Evolutionary conservation across 116 monocot species (phyloP).

Genomic region (Papilionanthe hybrid): DNA sequence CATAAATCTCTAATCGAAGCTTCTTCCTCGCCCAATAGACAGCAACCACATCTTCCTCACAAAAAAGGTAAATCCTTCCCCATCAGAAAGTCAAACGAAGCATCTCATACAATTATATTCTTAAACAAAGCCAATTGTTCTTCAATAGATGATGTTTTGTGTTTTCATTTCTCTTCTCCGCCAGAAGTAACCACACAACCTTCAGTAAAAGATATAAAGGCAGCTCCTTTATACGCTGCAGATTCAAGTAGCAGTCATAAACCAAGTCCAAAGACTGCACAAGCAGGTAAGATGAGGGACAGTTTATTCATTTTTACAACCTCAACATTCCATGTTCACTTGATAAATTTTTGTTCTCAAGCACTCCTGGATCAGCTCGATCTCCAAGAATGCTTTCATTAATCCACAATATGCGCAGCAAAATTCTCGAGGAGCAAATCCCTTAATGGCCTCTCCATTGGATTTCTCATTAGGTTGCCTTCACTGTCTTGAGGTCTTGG

Average conservation of each 20-base stretch:
- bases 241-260: too few species aligned
- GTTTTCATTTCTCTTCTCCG: background rate
- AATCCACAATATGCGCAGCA: background rate
- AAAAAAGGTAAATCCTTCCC: conserved; percentile 12
- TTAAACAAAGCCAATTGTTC: background rate
- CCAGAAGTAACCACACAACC: background rate
- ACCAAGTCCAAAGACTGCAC: conserved; percentile 11
- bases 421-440: too few species aligned
- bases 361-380: background rate
- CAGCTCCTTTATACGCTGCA: too few species aligned
- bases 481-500: background rate
- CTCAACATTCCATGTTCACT: background rate
- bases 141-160: too few species aligned
- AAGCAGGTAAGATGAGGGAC: background rate
- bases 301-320: background rate
- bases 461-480: background rate
- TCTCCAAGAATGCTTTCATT: conserved; percentile 6
- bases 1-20: conserved; percentile 6
- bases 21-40: conserved; percentile 11
- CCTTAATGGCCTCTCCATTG: background rate
- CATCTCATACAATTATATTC: background rate
- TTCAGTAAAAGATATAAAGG: background rate
- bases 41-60: conserved; percentile 9
- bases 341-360: background rate
- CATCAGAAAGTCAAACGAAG: background rate